Evolutionary conservation across 805 yeast species (phyloP).

Genomic region (Zygotorulaspora danielsina): DNA sequence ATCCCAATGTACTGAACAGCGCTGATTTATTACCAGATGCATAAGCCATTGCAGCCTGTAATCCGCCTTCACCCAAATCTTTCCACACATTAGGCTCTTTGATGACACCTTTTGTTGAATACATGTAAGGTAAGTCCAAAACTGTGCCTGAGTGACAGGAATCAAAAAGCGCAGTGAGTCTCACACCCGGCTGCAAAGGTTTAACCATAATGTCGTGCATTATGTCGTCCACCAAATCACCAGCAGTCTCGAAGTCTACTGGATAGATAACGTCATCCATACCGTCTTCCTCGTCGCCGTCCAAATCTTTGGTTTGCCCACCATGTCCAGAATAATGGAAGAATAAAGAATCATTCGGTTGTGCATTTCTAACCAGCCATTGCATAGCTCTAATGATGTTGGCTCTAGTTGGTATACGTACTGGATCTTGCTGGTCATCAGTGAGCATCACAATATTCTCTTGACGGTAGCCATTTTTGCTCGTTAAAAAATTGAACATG

Average conservation of each 20-base stretch:
- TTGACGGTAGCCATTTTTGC: constrained; percentile 44
- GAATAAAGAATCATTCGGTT: constrained; percentile 71
- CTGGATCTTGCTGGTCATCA: constrained; percentile 49
- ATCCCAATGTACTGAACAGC: constrained; percentile 42
- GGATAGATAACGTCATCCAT: constrained; percentile 71
- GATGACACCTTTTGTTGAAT: constrained; percentile 77
- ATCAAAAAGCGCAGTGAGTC: constrained; percentile 76
- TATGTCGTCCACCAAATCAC: constrained; percentile 69
- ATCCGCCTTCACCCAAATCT: constrained; percentile 65
- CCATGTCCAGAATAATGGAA: constrained; percentile 90
- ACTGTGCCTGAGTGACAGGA: constrained; percentile 86
- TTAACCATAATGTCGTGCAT: constrained; percentile 68
- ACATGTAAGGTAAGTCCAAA: constrained; percentile 71
- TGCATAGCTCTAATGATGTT: constrained; percentile 76
- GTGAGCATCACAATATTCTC: constrained; percentile 59
- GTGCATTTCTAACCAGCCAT: constrained; percentile 73
- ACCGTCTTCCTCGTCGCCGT: constrained; percentile 75
- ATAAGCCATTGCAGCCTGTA: constrained; percentile 56
- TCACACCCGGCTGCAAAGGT: constrained; percentile 66
- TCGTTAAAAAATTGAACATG: constrained; percentile 43
- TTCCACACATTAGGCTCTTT: constrained; percentile 77
- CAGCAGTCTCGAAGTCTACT: constrained; percentile 61
- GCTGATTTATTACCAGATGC: constrained; percentile 50
- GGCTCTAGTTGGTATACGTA: constrained; percentile 55
- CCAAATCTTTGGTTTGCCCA: constrained; percentile 61